These are phyloP conservation scores for Talaromyces amestolkiae DNA, from an alignment of 2,329 filamentous ascomycete species.

Conservation along the genomic window DNA sequence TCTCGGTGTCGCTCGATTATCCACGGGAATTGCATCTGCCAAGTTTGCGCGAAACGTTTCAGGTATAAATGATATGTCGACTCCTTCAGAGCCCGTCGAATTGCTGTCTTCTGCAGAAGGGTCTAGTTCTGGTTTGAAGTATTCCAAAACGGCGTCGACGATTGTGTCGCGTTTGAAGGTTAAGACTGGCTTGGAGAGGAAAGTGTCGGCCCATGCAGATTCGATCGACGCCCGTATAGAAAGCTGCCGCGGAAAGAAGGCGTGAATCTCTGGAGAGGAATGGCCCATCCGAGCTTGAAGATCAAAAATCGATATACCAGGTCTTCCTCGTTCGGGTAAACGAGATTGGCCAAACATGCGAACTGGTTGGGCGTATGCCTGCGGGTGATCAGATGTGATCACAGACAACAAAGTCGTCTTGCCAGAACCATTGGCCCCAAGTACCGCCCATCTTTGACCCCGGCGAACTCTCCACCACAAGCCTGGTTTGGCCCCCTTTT, in stretches of 20 bases:
- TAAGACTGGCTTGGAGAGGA: constrained; percentile 67
- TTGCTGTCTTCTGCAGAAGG: constrained; percentile 38
- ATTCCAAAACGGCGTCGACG: constrained; percentile 68
- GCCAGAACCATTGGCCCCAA: constrained; percentile 89
- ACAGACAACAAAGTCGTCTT: constrained; percentile 93
- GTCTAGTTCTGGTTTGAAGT: constrained; percentile 78
- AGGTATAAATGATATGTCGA: constrained; percentile 17
- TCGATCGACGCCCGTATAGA: constrained; percentile 73
- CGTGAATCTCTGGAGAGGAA: constrained; percentile 89
- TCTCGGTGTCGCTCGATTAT: not conserved
- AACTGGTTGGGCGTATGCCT: constrained; percentile 86
- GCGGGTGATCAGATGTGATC: constrained; percentile 92
- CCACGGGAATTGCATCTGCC: not conserved
- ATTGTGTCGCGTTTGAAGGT: constrained; percentile 55
- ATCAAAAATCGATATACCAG: constrained; percentile 86
- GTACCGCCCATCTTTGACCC: constrained; percentile 86
- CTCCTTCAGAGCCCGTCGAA: constrained; percentile 5
- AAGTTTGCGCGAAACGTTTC: not conserved
- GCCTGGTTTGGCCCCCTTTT: constrained; percentile 51
- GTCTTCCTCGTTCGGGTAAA: constrained; percentile 67
- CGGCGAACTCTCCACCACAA: constrained; percentile 78
- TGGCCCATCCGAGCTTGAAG: constrained; percentile 87
- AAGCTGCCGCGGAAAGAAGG: constrained; percentile 79
- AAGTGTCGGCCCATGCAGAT: constrained; percentile 88
- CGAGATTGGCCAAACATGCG: constrained; percentile 79